Percentiles rank a stretch among this genome's conserved stretches.
These are phyloP conservation scores for Lathyrus sativus DNA, from an alignment of 306 rosid species.

Conservation along the genomic window DNA sequence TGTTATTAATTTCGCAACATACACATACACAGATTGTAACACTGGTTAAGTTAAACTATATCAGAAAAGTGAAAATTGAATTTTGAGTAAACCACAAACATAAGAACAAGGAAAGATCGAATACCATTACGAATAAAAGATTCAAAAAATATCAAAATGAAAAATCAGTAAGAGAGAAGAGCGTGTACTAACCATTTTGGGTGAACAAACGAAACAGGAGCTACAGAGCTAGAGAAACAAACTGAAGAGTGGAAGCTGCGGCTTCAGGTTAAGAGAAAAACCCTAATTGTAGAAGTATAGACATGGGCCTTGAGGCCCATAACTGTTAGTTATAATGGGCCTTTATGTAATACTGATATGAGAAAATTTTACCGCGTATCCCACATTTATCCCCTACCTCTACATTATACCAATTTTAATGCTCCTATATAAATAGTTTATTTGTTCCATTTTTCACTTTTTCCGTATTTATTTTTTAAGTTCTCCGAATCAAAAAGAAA, in stretches of 20 bases:
- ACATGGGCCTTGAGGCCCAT: neutral
- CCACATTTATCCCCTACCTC: too few species aligned
- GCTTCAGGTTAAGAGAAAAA: neutral
- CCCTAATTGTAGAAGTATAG: neutral
- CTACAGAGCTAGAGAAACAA: neutral
- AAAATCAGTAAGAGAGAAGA: neutral
- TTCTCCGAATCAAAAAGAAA: too few species aligned
- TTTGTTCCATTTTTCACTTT: too few species aligned
- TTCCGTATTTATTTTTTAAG: too few species aligned
- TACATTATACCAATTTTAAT: too few species aligned
- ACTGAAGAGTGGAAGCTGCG: constrained; percentile 7
- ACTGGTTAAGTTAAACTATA: neutral
- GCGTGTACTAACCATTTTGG: neutral
- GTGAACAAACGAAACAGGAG: neutral
- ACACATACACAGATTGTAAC: neutral
- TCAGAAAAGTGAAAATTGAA: neutral
- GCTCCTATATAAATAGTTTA: too few species aligned
- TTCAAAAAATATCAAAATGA: neutral
- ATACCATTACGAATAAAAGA: neutral
- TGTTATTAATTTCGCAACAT: neutral
- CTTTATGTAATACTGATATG: neutral
- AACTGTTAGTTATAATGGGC: neutral
- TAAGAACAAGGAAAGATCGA: neutral
- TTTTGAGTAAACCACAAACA: neutral
- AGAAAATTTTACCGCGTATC: too few species aligned